Conservation (phyloP, 208 protist genomes). For the Novymonas esmeraldas region DNA sequence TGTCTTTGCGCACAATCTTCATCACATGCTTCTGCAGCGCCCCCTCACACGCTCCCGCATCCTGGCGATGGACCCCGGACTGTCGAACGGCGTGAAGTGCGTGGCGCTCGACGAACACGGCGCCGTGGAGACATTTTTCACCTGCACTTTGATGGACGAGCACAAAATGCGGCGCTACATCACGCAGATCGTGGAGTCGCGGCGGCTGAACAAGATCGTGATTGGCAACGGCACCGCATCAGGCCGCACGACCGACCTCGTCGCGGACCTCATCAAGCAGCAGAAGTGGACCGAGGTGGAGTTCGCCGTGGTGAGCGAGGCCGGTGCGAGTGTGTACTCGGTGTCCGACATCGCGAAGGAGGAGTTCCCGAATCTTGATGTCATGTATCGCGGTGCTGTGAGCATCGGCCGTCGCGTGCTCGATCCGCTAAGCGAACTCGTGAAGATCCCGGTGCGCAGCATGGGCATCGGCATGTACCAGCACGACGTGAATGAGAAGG, state of each 20-base stretch:
- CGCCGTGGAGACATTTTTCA: conserved; percentile 66
- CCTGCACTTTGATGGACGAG: conserved; percentile 68
- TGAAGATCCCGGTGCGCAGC: conserved; percentile 86
- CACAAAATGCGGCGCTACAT: conserved; percentile 66
- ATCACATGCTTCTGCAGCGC: conserved; percentile 81
- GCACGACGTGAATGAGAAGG: conserved; percentile 82
- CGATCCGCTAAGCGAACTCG: conserved; percentile 89
- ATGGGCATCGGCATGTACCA: conserved; percentile 94
- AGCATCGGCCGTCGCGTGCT: conserved; percentile 90
- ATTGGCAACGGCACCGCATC: conserved; percentile 90
- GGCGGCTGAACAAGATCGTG: conserved; percentile 76
- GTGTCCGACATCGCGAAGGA: conserved; percentile 74
- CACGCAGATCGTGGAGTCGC: conserved; percentile 44
- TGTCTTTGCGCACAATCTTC: conserved; percentile 83
- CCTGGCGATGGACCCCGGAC: conserved; percentile 87
- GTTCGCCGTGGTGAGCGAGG: conserved; percentile 86
- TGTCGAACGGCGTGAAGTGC: conserved; percentile 85
- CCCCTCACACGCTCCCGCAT: conserved; percentile 65
- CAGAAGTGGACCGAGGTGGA: conserved; percentile 52
- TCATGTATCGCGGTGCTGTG: conserved; percentile 84
- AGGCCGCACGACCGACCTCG: conserved; percentile 48
- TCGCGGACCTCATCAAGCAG: conserved; percentile 58
- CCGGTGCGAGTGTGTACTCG: conserved; percentile 87
- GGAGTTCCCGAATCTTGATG: conserved; percentile 72
- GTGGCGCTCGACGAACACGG: conserved; percentile 78